Evolutionary conservation across 331 rosid species (phyloP), one percentile per base, ranked within the genome.

Genomic region (Malus hybrid): DNA sequence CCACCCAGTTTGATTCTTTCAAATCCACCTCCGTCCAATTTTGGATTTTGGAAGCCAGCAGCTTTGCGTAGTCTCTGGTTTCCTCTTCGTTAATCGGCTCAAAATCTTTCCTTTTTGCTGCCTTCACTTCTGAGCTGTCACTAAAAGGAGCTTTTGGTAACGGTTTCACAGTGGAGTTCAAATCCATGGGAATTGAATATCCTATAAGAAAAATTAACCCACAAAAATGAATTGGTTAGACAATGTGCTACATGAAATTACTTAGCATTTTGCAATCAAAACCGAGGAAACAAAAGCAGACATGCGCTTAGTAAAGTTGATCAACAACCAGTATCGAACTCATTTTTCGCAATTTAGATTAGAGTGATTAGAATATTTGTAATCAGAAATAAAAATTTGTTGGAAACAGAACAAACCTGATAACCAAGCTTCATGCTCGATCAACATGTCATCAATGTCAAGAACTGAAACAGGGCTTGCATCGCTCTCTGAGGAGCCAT

Each of bases 381-480:
- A 50, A 50, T 16, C 19, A 15, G 9, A 15, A 50, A 16, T 6
- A 6, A 50, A 65, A 75, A 16, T 50, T 15, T 50, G 56, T 15
- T 18, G 0, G 56, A 50, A n/a, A 54, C 12, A 4, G 12, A 70
- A 13, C 86, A 74, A 65, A 91, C 93, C 90, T 79, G 80, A 81
- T 31, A 69, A 69, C 32, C 60, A 73, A 54, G 68, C 6, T 68
- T 74, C 85, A 55, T 70, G 22, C 14, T 79, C 83, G 46, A 73
- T 67, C 44, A 74, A 66, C 57, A 76, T 77, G 50, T 81, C 76
- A 66, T 70, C 74, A 42, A 73, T 74, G 7, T 84, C 88, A 12
- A 84, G 84, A 77, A 84, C 89, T 24, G 93, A 91, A 80, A 86
- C 77, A 6, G 92, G 83, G 67, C 89, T 85, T 29, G 70, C 77